Evolutionary conservation across 2,329 filamentous ascomycete genomes (phyloP).

Genomic region (Ilyonectria sp.): DNA sequence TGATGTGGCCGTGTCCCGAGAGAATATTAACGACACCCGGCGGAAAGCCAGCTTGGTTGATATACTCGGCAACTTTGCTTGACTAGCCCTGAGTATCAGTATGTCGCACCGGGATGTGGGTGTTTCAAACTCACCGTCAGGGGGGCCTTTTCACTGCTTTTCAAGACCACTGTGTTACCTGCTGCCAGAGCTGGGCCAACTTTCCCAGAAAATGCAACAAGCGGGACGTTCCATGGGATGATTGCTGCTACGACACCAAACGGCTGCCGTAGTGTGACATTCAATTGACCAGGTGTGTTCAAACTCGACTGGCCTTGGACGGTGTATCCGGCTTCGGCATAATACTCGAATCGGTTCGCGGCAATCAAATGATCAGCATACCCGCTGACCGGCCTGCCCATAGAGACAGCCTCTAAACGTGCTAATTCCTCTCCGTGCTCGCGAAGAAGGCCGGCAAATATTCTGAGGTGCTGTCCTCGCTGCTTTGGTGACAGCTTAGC

Average conservation of each 20-base stretch:
- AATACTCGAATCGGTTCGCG: neutral
- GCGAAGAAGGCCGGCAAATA: neutral
- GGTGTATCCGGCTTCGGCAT: neutral
- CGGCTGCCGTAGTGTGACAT: neutral
- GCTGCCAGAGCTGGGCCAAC: constrained; percentile 62
- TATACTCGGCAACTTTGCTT: neutral
- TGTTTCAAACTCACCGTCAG: constrained; percentile 55
- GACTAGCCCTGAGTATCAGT: neutral
- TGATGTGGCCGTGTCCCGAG: constrained; percentile 65
- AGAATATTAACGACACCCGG: constrained; percentile 1
- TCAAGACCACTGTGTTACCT: constrained; percentile 67
- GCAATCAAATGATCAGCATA: neutral
- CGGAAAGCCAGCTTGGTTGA: neutral
- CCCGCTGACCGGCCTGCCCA: neutral
- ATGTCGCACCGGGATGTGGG: neutral
- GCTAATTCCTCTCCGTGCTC: neutral
- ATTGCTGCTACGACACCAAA: constrained; percentile 15
- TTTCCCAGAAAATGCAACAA: neutral
- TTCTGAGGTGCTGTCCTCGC: neutral
- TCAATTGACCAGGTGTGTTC: neutral
- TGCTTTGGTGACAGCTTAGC: neutral
- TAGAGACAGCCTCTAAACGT: neutral
- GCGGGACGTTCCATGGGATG: neutral
- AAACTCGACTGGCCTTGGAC: neutral
- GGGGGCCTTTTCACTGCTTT: constrained; percentile 69